phyloP scores from a whole-genome alignment of 352 stramenopile species.

The Globisporangium acanthophoron region DNA sequence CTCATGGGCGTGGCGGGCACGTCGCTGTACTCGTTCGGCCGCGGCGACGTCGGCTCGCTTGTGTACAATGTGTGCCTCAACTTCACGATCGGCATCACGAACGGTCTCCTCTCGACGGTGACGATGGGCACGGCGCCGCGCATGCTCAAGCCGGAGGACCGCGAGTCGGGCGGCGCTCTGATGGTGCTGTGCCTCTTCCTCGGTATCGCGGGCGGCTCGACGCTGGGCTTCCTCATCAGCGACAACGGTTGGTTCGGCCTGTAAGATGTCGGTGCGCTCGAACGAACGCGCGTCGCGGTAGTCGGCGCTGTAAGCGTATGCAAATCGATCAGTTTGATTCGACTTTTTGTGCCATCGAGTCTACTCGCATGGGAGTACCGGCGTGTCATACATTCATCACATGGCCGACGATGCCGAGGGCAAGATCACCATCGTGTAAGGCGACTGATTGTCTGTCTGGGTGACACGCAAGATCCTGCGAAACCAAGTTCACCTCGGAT shows the following conservation, averaged over 20 bases:
- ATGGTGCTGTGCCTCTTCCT: constrained; percentile 65
- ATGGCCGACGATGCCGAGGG: too few relatives aligned
- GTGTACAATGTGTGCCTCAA: constrained; percentile 47
- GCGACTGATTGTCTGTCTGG: too few relatives aligned
- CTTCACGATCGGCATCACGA: constrained; percentile 47
- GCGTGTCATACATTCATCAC: too few relatives aligned
- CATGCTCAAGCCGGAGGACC: constrained; percentile 48
- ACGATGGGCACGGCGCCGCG: constrained; percentile 55
- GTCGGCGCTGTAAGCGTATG: neutral
- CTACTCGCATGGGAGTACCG: too few relatives aligned
- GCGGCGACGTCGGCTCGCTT: constrained; percentile 23
- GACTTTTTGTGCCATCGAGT: neutral
- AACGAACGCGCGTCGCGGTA: neutral
- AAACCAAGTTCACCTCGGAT: too few relatives aligned
- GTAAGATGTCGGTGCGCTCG: constrained; percentile 14
- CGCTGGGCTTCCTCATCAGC: constrained; percentile 46
- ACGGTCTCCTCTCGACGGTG: constrained; percentile 55
- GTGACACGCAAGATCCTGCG: too few relatives aligned
- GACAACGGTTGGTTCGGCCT: constrained; percentile 44
- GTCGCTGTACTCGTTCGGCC: constrained; percentile 47
- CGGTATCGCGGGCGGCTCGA: constrained; percentile 40
- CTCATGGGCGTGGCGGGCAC: constrained; percentile 47
- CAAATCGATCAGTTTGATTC: neutral
- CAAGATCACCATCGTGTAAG: too few relatives aligned
- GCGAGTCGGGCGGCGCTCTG: constrained; percentile 50